Evolutionary conservation across 768 basidiomycete species (phyloP).

Genomic region (Vararia minispora): DNA sequence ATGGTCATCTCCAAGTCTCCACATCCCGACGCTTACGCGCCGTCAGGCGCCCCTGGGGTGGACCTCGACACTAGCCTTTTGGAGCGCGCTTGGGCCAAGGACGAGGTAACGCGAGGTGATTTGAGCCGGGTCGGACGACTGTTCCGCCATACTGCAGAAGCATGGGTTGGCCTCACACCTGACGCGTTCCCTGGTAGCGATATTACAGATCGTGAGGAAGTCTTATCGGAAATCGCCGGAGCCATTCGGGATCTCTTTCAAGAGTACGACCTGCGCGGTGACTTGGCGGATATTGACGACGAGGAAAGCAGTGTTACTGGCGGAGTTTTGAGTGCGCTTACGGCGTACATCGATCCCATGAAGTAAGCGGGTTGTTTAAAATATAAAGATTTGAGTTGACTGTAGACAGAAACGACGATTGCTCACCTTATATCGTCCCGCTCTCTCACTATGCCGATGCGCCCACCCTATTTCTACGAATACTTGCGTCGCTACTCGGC

Average conservation of each 20-base stretch:
- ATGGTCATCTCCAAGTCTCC: constrained; percentile 52
- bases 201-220: constrained; percentile 20
- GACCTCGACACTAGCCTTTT: constrained; percentile 53
- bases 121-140: constrained; percentile 44
- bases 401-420: constrained; percentile 32
- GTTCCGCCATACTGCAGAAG: constrained; percentile 41
- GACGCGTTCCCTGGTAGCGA: constrained; percentile 15
- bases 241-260: constrained; percentile 64
- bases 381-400: constrained; percentile 1
- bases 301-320: constrained; percentile 61
- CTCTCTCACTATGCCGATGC: constrained; percentile 43
- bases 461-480: constrained; percentile 48
- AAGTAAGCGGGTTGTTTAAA: constrained; percentile 33
- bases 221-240: constrained; percentile 61
- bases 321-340: constrained; percentile 46
- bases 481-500: constrained; percentile 49
- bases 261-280: constrained; percentile 45
- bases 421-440: constrained; percentile 36
- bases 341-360: constrained; percentile 43
- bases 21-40: constrained; percentile 40
- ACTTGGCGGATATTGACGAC: constrained; percentile 56
- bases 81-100: constrained; percentile 65
- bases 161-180: constrained; percentile 39
- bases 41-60: constrained; percentile 49
- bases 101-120: constrained; percentile 59